These are phyloP conservation scores for Lactarius trivialis DNA, from an alignment of 768 basidiomycete genomes.

Conservation along the genomic window DNA sequence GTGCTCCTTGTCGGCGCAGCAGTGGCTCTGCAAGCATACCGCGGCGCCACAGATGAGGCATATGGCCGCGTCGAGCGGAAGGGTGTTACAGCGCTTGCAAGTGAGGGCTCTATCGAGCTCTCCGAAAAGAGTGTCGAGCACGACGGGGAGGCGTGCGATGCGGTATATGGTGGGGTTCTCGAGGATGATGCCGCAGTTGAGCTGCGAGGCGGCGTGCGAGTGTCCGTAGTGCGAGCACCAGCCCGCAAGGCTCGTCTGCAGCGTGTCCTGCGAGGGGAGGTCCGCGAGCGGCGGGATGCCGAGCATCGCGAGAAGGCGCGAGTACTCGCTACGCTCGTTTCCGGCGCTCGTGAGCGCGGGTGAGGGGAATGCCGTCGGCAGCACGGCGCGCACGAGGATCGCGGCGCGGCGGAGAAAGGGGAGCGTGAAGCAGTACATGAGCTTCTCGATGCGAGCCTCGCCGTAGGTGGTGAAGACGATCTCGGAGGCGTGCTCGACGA, in stretches of 20 bases:
- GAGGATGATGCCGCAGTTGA: constrained; percentile 71
- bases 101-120: constrained; percentile 63
- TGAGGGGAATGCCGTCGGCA: constrained; percentile 52
- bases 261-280: constrained; percentile 73
- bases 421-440: constrained; percentile 81
- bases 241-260: constrained; percentile 83
- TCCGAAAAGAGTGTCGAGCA: constrained; percentile 80
- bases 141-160: constrained; percentile 70
- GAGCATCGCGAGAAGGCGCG: constrained; percentile 65
- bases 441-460: constrained; percentile 76
- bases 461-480: constrained; percentile 75
- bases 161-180: constrained; percentile 84
- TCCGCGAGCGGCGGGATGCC: constrained; percentile 75
- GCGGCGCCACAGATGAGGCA: constrained; percentile 87
- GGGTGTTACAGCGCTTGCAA: constrained; percentile 70
- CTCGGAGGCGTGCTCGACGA: constrained; percentile 80
- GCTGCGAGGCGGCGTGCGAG: constrained; percentile 68
- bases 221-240: constrained; percentile 90
- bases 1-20: constrained; percentile 71
- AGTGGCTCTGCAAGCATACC: constrained; percentile 87
- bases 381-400: constrained; percentile 72
- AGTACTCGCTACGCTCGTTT: constrained; percentile 62
- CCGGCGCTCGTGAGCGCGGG: constrained; percentile 38
- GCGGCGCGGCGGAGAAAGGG: constrained; percentile 88
- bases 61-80: constrained; percentile 81